phyloP scores from a whole-genome alignment of 2,329 filamentous ascomycete genomes.

The Chrysoporthe deuterocubensis region DNA sequence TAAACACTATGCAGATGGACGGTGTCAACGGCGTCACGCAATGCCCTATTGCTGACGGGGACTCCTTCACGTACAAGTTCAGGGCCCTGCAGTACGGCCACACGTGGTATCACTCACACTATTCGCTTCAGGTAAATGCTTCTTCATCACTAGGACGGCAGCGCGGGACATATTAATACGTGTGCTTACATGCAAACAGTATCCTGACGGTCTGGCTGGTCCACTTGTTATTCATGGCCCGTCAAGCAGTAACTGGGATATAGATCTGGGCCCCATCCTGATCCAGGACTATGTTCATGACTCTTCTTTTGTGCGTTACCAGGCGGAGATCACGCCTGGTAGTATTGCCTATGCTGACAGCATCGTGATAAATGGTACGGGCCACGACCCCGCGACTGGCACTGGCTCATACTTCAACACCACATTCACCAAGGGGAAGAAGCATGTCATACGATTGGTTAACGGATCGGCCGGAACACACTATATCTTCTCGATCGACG shows the following conservation, averaged over 20 bases:
- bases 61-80: conserved; percentile 42
- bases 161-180: neutral
- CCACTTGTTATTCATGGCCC: conserved; percentile 53
- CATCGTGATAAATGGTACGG: conserved; percentile 43
- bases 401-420: conserved; percentile 27
- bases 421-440: conserved; percentile 41
- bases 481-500: conserved; percentile 46
- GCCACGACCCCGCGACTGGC: conserved; percentile 28
- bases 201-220: conserved; percentile 51
- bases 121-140: conserved; percentile 41
- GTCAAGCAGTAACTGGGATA: conserved; percentile 49
- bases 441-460: conserved; percentile 47
- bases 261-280: conserved; percentile 51
- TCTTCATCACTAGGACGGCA: conserved; percentile 23
- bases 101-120: conserved; percentile 46
- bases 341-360: conserved; percentile 34
- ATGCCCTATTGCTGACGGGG: conserved; percentile 57
- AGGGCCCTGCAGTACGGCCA: conserved; percentile 42
- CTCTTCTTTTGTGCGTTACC: conserved; percentile 30
- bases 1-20: conserved; percentile 38
- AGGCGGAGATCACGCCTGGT: conserved; percentile 27
- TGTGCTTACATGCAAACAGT: conserved; percentile 35
- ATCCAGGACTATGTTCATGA: conserved; percentile 53
- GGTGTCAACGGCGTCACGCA: conserved; percentile 46
- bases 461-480: conserved; percentile 49